Percentiles rank a stretch among this genome's conserved stretches.
Conservation (phyloP, 306 rosid species). For the Mucuna pruriens region DNA sequence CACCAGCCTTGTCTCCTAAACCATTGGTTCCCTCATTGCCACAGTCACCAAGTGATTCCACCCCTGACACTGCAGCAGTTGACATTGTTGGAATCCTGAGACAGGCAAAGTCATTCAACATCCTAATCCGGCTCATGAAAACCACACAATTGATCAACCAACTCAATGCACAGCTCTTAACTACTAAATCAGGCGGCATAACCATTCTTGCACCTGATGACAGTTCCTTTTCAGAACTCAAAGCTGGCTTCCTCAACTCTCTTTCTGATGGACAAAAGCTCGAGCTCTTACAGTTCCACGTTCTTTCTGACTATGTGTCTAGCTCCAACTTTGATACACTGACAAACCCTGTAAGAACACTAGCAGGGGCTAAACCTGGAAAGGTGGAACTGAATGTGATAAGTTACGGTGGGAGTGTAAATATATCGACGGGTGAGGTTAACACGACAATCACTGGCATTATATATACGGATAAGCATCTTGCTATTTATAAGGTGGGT, state of each 20-base stretch:
- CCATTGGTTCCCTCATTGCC: constrained; percentile 52
- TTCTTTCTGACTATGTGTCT: constrained; percentile 52
- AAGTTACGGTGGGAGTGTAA: constrained; percentile 65
- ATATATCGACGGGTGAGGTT: constrained; percentile 60
- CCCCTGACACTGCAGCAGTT: constrained; percentile 42
- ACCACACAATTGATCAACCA: constrained; percentile 68
- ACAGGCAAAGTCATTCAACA: constrained; percentile 54
- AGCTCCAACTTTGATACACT: constrained; percentile 66
- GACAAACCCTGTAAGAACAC: constrained; percentile 68
- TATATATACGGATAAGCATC: constrained; percentile 59
- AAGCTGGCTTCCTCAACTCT: constrained; percentile 66
- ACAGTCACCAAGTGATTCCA: constrained; percentile 39
- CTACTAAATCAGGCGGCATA: constrained; percentile 52
- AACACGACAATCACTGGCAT: constrained; percentile 66
- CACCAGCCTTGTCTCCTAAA: constrained; percentile 40
- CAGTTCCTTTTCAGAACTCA: constrained; percentile 57
- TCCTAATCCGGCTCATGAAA: constrained; percentile 60
- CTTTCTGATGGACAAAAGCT: constrained; percentile 59
- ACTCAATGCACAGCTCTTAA: constrained; percentile 57
- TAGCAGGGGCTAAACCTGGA: constrained; percentile 58
- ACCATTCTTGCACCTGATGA: constrained; percentile 66
- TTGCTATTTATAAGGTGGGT: constrained; percentile 67
- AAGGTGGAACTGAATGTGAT: constrained; percentile 61
- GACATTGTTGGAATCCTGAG: constrained; percentile 59
- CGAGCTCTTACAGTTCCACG: constrained; percentile 65